phyloP scores from a whole-genome alignment of 495 filamentous ascomycete genomes.

The Aspergillus asperescens region DNA sequence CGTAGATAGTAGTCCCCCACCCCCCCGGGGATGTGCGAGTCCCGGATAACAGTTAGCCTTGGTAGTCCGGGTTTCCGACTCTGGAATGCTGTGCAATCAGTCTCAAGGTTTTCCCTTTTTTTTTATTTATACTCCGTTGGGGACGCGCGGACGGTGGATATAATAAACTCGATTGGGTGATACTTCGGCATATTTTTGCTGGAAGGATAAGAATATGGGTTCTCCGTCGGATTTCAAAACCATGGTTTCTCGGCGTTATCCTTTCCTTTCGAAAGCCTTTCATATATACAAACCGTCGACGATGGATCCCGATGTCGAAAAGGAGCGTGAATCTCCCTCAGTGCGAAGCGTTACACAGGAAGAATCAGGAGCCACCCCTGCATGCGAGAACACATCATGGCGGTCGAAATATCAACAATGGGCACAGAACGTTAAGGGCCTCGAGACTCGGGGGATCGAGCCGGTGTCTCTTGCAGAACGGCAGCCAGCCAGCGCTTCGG shows the following conservation, averaged over 20 bases:
- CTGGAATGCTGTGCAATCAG: not conserved
- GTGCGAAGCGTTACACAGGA: slow-evolving; percentile 20
- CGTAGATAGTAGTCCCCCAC: too few relatives aligned
- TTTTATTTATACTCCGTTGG: not conserved
- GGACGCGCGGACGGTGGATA: not conserved
- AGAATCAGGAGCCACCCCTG: not conserved
- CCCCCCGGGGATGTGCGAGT: not conserved
- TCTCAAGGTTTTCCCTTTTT: not conserved
- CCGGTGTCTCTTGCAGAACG: slow-evolving; percentile 56
- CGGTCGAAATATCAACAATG: slow-evolving; percentile 26
- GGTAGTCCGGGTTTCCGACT: too few relatives aligned
- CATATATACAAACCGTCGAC: not conserved
- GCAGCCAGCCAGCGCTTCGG: slow-evolving; percentile 27
- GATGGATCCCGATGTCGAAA: slow-evolving; percentile 18
- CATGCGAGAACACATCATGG: not conserved
- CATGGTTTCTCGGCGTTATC: not conserved
- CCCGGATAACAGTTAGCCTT: not conserved
- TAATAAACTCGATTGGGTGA: not conserved
- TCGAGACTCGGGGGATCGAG: slow-evolving; percentile 66
- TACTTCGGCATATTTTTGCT: not conserved
- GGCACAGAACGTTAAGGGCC: slow-evolving; percentile 39
- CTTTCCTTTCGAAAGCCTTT: not conserved
- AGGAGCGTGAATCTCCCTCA: slow-evolving; percentile 14
- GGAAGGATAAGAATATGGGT: not conserved
- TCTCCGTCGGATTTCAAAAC: not conserved